Evolutionary conservation across 1,284 basidiomycete species (phyloP).

Genomic region (Ustilago nuda): DNA sequence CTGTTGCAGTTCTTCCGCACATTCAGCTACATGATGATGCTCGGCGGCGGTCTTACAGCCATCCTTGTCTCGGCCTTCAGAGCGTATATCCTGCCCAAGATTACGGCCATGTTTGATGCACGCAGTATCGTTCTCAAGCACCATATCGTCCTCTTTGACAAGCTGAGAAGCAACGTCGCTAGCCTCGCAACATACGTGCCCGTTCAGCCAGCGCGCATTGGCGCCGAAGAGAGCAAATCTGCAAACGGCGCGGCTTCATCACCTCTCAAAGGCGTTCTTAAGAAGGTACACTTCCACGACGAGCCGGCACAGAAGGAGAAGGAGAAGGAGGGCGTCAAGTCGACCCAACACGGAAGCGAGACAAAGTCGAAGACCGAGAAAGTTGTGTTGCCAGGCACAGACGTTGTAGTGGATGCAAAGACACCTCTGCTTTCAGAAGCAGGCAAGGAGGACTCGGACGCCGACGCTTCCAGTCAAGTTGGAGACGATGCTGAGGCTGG

Average conservation of each 20-base stretch:
- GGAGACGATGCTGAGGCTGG: slow-evolving; percentile 8
- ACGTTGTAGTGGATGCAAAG: slow-evolving; percentile 45
- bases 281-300: slow-evolving; percentile 59
- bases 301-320: slow-evolving; percentile 25
- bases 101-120: slow-evolving; percentile 57
- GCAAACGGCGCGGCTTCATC: neutral
- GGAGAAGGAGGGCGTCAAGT: slow-evolving; percentile 41
- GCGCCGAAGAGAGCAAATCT: slow-evolving; percentile 2
- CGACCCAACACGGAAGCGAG: slow-evolving; percentile 27
- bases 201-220: slow-evolving; percentile 15
- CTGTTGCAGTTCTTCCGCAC: slow-evolving; percentile 62
- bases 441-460: slow-evolving; percentile 15
- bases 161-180: slow-evolving; percentile 32
- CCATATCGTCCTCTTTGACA: slow-evolving; percentile 54
- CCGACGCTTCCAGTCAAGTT: slow-evolving; percentile 10
- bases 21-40: slow-evolving; percentile 58
- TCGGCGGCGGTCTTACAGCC: slow-evolving; percentile 61
- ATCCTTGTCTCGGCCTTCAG: slow-evolving; percentile 57
- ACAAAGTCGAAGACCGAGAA: slow-evolving; percentile 21
- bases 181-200: slow-evolving; percentile 40
- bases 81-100: slow-evolving; percentile 57
- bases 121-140: slow-evolving; percentile 54
- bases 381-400: slow-evolving; percentile 35
- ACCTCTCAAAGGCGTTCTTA: slow-evolving; percentile 47
- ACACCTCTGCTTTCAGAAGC: slow-evolving; percentile 25